Evolutionary conservation across 768 basidiomycete genomes (phyloP).

Genomic region (Boletus vinaceobasis): DNA sequence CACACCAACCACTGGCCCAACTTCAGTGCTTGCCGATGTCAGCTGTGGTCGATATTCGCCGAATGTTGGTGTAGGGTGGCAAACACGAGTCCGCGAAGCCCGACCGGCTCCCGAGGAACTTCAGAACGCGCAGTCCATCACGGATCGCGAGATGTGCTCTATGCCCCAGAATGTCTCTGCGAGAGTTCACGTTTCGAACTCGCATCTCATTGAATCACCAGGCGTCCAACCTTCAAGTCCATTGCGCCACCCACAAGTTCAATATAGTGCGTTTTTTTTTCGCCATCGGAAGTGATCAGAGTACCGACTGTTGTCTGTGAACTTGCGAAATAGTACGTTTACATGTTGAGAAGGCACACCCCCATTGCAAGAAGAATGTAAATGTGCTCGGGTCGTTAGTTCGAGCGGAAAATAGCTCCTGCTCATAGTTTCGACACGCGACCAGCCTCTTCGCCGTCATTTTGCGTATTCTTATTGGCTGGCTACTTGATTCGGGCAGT

Average conservation of each 20-base stretch:
- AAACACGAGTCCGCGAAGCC: neutral
- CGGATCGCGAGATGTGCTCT: neutral
- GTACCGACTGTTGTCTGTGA: too few species aligned
- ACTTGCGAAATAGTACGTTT: neutral
- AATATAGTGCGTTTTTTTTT: neutral
- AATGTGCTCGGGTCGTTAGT: neutral
- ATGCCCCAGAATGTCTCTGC: neutral
- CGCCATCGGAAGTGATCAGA: neutral
- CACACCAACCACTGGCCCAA: neutral
- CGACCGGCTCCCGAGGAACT: neutral
- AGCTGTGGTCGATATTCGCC: neutral
- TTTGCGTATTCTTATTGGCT: neutral
- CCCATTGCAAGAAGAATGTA: neutral
- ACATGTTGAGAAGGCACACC: neutral
- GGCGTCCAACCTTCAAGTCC: neutral
- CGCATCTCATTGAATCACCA: neutral
- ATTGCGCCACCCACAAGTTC: neutral
- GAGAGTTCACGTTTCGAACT: neutral
- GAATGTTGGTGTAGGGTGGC: neutral
- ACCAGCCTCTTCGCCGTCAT: neutral
- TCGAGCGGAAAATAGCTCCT: neutral
- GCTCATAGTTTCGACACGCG: neutral
- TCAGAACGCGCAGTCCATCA: neutral
- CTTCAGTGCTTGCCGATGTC: neutral
- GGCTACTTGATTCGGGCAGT: neutral